Percentiles rank a stretch among this genome's conserved stretches.
phyloP scores from a whole-genome alignment of 2,329 filamentous ascomycete genomes.

The Akanthomyces muscarius region DNA sequence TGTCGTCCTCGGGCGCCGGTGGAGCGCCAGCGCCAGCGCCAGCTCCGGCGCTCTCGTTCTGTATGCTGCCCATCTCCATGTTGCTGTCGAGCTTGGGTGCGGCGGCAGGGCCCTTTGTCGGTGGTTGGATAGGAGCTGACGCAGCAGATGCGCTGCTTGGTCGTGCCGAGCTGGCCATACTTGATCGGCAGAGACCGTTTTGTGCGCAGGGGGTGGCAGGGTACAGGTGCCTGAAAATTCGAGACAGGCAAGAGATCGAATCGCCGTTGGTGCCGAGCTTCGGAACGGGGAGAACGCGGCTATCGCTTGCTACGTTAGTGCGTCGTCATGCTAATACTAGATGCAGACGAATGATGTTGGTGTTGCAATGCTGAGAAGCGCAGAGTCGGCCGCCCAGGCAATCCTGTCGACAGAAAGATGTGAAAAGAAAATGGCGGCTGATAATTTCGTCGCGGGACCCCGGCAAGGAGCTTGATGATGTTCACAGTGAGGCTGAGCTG shows the following conservation, averaged over 20 bases:
- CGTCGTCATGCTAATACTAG: background rate
- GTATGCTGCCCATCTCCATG: slow-evolving; percentile 51
- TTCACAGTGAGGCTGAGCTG: slow-evolving; percentile 13
- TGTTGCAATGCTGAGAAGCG: background rate
- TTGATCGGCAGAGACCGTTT: slow-evolving; percentile 3
- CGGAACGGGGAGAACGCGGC: background rate
- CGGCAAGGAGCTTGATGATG: slow-evolving; percentile 9
- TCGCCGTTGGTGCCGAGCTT: background rate
- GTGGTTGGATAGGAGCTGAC: slow-evolving; percentile 45
- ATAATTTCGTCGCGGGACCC: background rate
- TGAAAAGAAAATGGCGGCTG: background rate
- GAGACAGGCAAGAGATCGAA: background rate
- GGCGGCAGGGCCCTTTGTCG: slow-evolving; percentile 50
- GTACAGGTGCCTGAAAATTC: background rate
- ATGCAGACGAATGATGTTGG: background rate
- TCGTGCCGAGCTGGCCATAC: slow-evolving; percentile 41
- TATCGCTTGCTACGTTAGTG: background rate
- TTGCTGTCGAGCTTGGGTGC: slow-evolving; percentile 55
- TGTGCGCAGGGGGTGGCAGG: background rate
- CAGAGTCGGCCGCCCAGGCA: too few relatives aligned
- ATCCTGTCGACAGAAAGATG: background rate
- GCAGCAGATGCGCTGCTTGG: slow-evolving; percentile 33
- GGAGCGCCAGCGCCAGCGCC: slow-evolving; percentile 22
- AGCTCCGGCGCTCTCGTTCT: slow-evolving; percentile 34
- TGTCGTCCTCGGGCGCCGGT: slow-evolving; percentile 60